Evolutionary conservation across 2,329 filamentous ascomycete genomes (phyloP).

Genomic region (Sclerotinia sclerotiorum): DNA sequence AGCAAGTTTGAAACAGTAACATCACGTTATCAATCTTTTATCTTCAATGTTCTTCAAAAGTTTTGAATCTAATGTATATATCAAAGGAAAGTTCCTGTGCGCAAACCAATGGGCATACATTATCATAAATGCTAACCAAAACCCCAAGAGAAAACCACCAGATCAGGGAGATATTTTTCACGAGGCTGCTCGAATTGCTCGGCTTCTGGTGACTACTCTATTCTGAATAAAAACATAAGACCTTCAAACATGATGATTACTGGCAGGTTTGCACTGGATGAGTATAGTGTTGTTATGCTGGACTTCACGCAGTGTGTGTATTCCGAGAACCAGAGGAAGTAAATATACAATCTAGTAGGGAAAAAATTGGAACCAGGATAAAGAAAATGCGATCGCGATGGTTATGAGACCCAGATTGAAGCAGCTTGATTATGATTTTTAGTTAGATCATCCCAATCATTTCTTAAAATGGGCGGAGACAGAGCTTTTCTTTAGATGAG

Average conservation of each 20-base stretch:
- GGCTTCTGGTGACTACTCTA: background rate
- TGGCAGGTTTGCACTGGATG: background rate
- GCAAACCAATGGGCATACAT: background rate
- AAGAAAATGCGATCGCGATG: background rate
- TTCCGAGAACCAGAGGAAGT: background rate
- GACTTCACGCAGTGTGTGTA: background rate
- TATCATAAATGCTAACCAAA: background rate
- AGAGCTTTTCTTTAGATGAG: background rate
- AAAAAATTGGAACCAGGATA: background rate
- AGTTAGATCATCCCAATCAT: background rate
- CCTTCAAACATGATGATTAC: background rate
- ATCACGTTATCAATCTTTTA: too few relatives aligned
- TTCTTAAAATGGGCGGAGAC: background rate
- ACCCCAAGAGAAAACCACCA: background rate
- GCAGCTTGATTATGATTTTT: background rate
- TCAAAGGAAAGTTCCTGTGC: too few relatives aligned
- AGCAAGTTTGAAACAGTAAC: too few relatives aligned
- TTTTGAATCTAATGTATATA: too few relatives aligned
- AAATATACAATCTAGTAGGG: slow-evolving; percentile 6
- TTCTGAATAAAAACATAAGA: background rate
- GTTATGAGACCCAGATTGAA: background rate
- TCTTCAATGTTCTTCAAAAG: too few relatives aligned
- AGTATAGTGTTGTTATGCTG: background rate
- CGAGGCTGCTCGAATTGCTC: too few relatives aligned
- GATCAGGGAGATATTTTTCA: background rate